Evolutionary conservation across 1,284 basidiomycete species (phyloP).

Genomic region (Psilocybe mexicana): DNA sequence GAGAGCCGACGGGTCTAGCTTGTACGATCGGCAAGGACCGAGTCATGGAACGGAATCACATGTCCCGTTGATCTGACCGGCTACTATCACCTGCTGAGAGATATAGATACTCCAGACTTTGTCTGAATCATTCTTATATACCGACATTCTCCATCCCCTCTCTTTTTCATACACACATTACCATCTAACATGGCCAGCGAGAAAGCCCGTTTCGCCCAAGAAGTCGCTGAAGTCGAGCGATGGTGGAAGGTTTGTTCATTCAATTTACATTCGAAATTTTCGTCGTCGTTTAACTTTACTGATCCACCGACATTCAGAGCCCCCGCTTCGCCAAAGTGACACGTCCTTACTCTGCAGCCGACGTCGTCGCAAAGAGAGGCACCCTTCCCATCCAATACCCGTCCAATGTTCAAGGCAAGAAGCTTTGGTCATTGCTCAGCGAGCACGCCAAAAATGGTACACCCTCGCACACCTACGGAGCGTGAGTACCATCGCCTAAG

Average conservation of each 20-base stretch:
- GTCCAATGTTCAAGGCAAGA: constrained; percentile 84
- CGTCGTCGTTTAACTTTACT: neutral
- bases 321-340: constrained; percentile 84
- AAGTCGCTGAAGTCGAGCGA: constrained; percentile 83
- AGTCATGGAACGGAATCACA: constrained; percentile 37
- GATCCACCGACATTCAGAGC: constrained; percentile 46
- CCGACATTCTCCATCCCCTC: constrained; percentile 15
- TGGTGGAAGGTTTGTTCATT: constrained; percentile 83
- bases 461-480: constrained; percentile 94
- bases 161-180: constrained; percentile 8
- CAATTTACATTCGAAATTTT: neutral
- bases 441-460: constrained; percentile 72
- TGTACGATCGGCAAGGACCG: constrained; percentile 27
- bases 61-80: constrained; percentile 26
- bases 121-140: constrained; percentile 27
- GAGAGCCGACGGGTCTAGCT: constrained; percentile 32
- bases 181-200: constrained; percentile 55
- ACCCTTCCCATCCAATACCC: constrained; percentile 87
- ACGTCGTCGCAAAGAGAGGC: constrained; percentile 94
- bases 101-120: constrained; percentile 18
- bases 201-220: constrained; percentile 69
- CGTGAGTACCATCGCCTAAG: constrained; percentile 59
- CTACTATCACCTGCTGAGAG: constrained; percentile 24
- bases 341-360: constrained; percentile 90
- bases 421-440: constrained; percentile 75